Conservation (phyloP, 768 basidiomycete species). For the Lyophyllum shimeji region DNA sequence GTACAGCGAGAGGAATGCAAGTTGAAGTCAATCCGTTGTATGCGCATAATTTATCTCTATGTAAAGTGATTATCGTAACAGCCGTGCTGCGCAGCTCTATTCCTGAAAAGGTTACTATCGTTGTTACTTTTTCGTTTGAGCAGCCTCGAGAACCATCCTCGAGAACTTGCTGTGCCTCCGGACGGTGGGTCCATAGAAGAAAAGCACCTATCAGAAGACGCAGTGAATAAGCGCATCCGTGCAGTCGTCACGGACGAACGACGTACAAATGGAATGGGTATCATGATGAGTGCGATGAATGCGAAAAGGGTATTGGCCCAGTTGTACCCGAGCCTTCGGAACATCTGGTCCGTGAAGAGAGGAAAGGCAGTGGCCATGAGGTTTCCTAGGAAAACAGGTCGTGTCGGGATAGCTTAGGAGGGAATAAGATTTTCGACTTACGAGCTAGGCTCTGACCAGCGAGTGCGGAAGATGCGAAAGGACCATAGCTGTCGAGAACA, state of each 20-base stretch:
- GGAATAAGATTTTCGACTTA: conserved; percentile 22
- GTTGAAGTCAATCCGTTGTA: too few species aligned
- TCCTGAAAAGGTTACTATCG: background rate
- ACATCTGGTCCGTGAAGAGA: conserved; percentile 64
- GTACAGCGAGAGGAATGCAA: too few species aligned
- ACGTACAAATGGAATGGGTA: conserved; percentile 62
- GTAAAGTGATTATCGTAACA: background rate
- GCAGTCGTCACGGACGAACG: background rate
- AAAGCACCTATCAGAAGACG: conserved; percentile 31
- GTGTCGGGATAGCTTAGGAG: background rate
- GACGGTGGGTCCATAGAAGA: conserved; percentile 42
- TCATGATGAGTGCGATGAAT: conserved; percentile 48
- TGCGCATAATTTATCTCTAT: background rate
- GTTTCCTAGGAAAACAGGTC: conserved; percentile 37
- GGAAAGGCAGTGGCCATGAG: conserved; percentile 54
- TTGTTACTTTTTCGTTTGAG: conserved; percentile 8
- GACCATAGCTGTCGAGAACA: conserved; percentile 47
- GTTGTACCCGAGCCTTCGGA: conserved; percentile 48
- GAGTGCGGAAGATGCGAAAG: conserved; percentile 67
- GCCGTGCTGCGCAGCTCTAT: background rate
- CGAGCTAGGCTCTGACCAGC: conserved; percentile 66
- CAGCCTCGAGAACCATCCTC: conserved; percentile 32
- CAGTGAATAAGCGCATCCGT: background rate
- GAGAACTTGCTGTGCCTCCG: conserved; percentile 41
- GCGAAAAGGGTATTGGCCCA: conserved; percentile 64